phyloP scores from a whole-genome alignment of 2,329 filamentous ascomycete species.

The Septoria linicola region DNA sequence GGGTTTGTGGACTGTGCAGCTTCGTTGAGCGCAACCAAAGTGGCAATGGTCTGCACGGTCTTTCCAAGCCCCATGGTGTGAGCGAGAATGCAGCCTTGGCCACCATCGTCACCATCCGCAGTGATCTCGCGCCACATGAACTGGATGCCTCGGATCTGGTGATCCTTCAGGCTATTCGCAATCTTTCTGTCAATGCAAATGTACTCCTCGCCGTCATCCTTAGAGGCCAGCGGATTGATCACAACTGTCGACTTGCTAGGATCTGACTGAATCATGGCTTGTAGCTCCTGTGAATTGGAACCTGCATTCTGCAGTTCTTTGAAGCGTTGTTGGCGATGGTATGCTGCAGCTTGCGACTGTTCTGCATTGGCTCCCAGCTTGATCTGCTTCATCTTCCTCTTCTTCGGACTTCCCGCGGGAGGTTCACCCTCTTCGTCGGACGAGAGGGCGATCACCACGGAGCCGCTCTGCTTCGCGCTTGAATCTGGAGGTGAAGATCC shows the following conservation, averaged over 20 bases:
- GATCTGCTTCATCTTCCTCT: conserved; percentile 24
- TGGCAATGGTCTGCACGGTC: conserved; percentile 81
- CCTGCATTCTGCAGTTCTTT: conserved; percentile 23
- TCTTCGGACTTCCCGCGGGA: conserved; percentile 11
- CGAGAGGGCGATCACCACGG: conserved; percentile 13
- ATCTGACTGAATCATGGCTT: conserved; percentile 25
- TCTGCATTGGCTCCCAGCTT: conserved; percentile 18
- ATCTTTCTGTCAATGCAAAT: conserved; percentile 67
- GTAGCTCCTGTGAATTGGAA: conserved; percentile 26
- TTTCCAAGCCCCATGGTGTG: conserved; percentile 93
- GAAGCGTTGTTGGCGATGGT: conserved; percentile 22
- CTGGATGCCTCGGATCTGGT: conserved; percentile 77
- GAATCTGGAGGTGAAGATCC: too few species aligned
- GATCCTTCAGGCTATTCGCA: conserved; percentile 66
- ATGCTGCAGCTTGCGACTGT: conserved; percentile 24
- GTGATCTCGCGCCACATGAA: conserved; percentile 89
- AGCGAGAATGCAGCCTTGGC: conserved; percentile 76
- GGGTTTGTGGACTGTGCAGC: conserved; percentile 61
- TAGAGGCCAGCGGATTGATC: conserved; percentile 60
- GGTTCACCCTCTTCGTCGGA: conserved; percentile 21
- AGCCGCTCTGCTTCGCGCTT: too few species aligned
- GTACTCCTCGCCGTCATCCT: conserved; percentile 58
- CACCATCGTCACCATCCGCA: conserved; percentile 47
- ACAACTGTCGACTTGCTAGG: conserved; percentile 47
- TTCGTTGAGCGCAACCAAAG: conserved; percentile 73